Evolutionary conservation across 305 asterid species (phyloP), one percentile per base, ranked within the genome.

Genomic region (Ilex paraguariensis): DNA sequence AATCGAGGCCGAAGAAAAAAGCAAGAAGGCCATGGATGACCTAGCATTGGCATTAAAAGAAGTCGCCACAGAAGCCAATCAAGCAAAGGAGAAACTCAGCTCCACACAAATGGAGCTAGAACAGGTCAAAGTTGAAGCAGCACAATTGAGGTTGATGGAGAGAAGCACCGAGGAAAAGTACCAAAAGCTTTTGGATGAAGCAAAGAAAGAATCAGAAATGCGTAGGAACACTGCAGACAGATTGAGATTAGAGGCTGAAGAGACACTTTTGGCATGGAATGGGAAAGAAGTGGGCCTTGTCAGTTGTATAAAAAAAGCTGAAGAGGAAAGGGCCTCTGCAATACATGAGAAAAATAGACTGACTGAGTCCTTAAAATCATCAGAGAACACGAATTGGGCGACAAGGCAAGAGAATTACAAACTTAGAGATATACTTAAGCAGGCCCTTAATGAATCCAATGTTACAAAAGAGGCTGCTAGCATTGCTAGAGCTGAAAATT

Each of bases 391-490:
- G 70, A 67, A 79, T 12, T 53, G 78, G 66, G 73, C 83, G 0
- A 78, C 91, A 0, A 76, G 78, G 54, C 97, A 86, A 40, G 99
- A 93, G 15, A 76, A 79, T n/a, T 75, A 48, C 57, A 87, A 84
- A 64, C 68, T 88, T 30, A 73, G 97, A 49, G 97, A 93, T 65
- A 82, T 93, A 45, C 86, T 93, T 9, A 90, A 87, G 64, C 96
- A 87, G 57, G 95, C 95, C 0, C 56, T 93, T 13, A 86, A 68
- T 57, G 99, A 93, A 68, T 84, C 97, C 0, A 93, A 86, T 31
- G 96, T 95, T 0, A 91, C 97, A 3, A 93, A 90, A 68, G 92
- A 90, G 0, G 96, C 95, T 1, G 85, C 99, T 0, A 88, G 86
- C 0, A 72, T 90, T 7, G 97, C 97, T 3, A 61, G 84, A 17